Evolutionary conservation across 768 basidiomycete species (phyloP), one percentile per base, ranked within the genome.

Genomic region (Candolleomyces eurysporus): DNA sequence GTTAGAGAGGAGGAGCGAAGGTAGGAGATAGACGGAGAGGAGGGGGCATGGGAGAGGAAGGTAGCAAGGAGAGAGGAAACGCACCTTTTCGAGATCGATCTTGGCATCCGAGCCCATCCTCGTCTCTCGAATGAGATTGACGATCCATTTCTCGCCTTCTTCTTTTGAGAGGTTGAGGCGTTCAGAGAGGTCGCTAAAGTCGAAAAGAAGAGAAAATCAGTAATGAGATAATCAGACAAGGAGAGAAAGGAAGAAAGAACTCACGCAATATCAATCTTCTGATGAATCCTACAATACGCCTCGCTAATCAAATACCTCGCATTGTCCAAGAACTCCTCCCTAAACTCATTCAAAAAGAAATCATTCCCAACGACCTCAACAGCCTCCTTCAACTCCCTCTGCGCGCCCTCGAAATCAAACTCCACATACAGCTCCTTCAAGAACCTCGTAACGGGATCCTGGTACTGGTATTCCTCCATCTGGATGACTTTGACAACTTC

Each of bases 71-170:
- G 14, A 51, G 62, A n/a, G 17, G 32, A 9, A 63, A 26, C 78
- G 43, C 63, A 92, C 94, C 82, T 96, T 94, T 75, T 96, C 94
- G 30, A 98, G 82, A 73, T 98, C 96, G 62, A 98, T 98, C 79
- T 96, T 97, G 56, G 96, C 96, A 67, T 98, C 96, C 1, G 92
- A 90, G 14, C 94, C 94, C 90, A 96, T 94, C 50, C 94, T 85
- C 6, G 96, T 96, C 75, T 98, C 97, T 39, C 97, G 88, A 68
- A 98, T 97, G 63, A 98, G 90, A 79, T 98, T 98, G 68, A 98
- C 97, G 63, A 98, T 96, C 96, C 96, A 99, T 69, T 96, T 96
- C 72, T 99, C 97, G 55, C 96, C 97, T 71, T 98, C 97, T 65
- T 94, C 94, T 46, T 82, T 85, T n/a, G 91, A 89, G 52, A 98